These are phyloP conservation scores for Ophiostoma himal-ulmi DNA, from an alignment of 2,329 filamentous ascomycete species.

Conservation along the genomic window DNA sequence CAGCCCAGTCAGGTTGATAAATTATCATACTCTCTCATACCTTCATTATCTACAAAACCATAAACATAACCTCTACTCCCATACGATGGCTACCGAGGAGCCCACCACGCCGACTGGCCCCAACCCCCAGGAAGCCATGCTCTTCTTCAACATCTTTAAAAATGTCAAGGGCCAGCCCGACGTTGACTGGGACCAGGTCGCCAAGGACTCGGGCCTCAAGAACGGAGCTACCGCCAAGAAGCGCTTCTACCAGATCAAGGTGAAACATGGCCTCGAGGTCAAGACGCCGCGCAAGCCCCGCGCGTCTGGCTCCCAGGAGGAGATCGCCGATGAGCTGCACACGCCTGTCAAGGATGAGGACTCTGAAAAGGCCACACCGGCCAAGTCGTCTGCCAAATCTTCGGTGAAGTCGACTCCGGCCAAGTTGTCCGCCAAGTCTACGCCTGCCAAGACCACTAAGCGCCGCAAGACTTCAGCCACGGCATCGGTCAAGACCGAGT, in stretches of 20 bases:
- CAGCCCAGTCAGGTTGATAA: background rate
- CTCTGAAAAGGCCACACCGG: background rate
- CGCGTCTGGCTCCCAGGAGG: background rate
- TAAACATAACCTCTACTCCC: background rate
- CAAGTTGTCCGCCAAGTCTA: background rate
- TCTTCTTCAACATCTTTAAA: constrained; percentile 43
- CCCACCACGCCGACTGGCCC: constrained; percentile 29
- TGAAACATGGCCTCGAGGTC: constrained; percentile 38
- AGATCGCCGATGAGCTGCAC: background rate
- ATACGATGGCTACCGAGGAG: background rate
- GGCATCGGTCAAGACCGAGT: background rate
- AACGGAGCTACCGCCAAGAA: constrained; percentile 41
- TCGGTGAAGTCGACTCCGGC: background rate
- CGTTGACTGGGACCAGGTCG: constrained; percentile 46
- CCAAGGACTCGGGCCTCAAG: constrained; percentile 40
- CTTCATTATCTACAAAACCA: background rate
- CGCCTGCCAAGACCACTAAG: constrained; percentile 7
- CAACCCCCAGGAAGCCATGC: constrained; percentile 38
- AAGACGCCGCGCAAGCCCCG: constrained; percentile 2
- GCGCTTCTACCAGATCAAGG: constrained; percentile 47
- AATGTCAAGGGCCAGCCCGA: constrained; percentile 40
- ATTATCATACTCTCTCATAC: background rate
- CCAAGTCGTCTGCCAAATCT: background rate
- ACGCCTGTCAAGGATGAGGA: background rate
- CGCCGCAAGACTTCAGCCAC: background rate